Base-by-base conservation (phyloP, 1,284 basidiomycete genomes). In the Hymenochaete sp. region DNA sequence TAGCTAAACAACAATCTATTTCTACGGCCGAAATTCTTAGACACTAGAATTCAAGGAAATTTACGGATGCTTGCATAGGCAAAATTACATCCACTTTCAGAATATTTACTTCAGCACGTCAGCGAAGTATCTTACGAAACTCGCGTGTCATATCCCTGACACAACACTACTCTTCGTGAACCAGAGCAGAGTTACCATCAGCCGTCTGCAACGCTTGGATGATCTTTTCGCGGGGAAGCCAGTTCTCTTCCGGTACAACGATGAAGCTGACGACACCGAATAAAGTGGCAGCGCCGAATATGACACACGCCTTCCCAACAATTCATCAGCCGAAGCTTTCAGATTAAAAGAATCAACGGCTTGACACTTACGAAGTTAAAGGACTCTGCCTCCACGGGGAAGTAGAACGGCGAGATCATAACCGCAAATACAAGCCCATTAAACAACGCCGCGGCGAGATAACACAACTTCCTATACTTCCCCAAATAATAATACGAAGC, bases 331-430 rank as follows among this genome's bases (percentile, higher is more conserved):
- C 48, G 24, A 25, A 46, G 41, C 29, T n/a, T 24, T 2, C 14
- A 42, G 21, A 18, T 38, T 10, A 19, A 8, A 42, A 10, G 11
- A 18, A 42, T 14, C 33, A 1, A 70, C 81, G n/a, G n/a, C n/a
- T n/a, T n/a, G n/a, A n/a, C n/a, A n/a, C n/a, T 63, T 53, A 85
- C 82, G 57, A 88, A 90, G 61, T 91, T 90, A 67, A 91, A 87
- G 0, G 71, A 79, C 47, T 76, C 61, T 0, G 81, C 70, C 6
- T 67, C 75, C 28, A 86, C 82, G 2, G 89, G 86, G 67, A 85
- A 91, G 59, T 70, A 75, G 68, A 89, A 90, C 1, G 89, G 88
- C 29, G 44, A 19, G 24, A 45, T 45, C 52, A 81, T 53, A 56
- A 87, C 84, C 19, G 80, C 67, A 54, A 90, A 80, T 11, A 90